phyloP scores from a whole-genome alignment of 805 yeast species.

The Wickerhamomyces mucosus region DNA sequence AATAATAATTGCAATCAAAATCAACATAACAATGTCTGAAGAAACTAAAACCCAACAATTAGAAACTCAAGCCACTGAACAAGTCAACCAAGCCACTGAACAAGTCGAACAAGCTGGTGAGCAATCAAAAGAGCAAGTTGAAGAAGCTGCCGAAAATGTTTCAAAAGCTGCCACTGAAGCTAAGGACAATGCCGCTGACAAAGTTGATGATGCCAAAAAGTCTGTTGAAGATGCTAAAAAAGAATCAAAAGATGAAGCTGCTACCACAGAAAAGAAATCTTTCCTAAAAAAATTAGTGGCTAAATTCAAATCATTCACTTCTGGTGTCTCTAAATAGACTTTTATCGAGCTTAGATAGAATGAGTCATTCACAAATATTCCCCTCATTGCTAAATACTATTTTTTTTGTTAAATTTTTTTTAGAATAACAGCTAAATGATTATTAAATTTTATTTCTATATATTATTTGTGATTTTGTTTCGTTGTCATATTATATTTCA shows the following conservation, averaged over 20 bases:
- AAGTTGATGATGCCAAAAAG: conserved; percentile 5
- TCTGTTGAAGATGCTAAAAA: conserved; percentile 8
- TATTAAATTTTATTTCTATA: too few relatives aligned
- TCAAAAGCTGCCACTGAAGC: conserved; percentile 8
- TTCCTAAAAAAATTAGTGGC: conserved; percentile 16
- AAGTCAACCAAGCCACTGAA: conserved; percentile 8
- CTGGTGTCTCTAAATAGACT: conserved; percentile 7
- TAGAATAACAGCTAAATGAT: too few relatives aligned
- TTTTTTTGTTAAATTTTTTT: too few relatives aligned
- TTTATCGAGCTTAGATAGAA: too few relatives aligned
- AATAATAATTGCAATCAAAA: too few relatives aligned
- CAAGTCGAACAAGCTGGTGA: conserved; percentile 1
- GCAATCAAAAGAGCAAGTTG: conserved; percentile 1
- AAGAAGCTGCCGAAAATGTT: conserved; percentile 5
- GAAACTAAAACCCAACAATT: neutral
- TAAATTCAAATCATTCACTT: conserved; percentile 14
- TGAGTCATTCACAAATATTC: too few relatives aligned
- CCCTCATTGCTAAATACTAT: too few relatives aligned
- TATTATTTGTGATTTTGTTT: too few relatives aligned
- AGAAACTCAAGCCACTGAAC: conserved; percentile 4
- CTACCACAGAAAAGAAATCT: conserved; percentile 16
- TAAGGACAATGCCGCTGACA: conserved; percentile 9
- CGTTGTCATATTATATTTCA: too few relatives aligned
- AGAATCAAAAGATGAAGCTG: conserved; percentile 8
- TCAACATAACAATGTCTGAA: conserved; percentile 9